Evolutionary conservation across 2,329 filamentous ascomycete species (phyloP).

Genomic region (Setomelanomma holmii): DNA sequence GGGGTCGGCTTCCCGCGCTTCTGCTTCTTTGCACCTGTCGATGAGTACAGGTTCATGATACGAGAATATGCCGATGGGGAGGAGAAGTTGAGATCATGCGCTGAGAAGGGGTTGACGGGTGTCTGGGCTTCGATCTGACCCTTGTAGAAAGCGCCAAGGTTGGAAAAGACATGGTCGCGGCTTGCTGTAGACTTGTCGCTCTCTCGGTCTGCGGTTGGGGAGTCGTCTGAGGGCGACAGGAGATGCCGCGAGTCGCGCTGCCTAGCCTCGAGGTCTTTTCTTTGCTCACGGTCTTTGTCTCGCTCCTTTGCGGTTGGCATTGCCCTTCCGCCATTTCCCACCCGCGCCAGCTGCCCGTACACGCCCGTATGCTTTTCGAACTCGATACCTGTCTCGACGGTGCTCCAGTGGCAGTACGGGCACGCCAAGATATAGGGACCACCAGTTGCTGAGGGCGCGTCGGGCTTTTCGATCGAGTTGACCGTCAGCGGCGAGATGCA

Average conservation of each 20-base stretch:
- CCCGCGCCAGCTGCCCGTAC: conserved; percentile 75
- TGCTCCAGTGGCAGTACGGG: conserved; percentile 92
- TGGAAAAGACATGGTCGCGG: conserved; percentile 74
- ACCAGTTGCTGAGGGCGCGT: conserved; percentile 31
- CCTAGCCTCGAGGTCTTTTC: conserved; percentile 35
- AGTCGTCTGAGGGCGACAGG: conserved; percentile 26
- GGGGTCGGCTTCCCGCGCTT: conserved; percentile 68
- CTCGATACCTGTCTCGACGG: conserved; percentile 84
- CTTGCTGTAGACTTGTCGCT: conserved; percentile 53
- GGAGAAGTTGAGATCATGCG: conserved; percentile 62
- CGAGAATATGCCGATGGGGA: conserved; percentile 84
- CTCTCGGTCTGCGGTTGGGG: conserved; percentile 12
- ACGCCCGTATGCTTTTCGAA: conserved; percentile 92
- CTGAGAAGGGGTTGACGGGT: conserved; percentile 58
- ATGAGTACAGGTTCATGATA: conserved; percentile 90
- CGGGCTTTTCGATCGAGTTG: conserved; percentile 68
- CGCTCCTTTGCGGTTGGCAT: conserved; percentile 50
- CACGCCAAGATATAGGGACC: conserved; percentile 82
- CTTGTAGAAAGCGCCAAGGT: conserved; percentile 82
- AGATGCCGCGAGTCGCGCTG: conserved; percentile 25
- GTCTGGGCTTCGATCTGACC: conserved; percentile 68
- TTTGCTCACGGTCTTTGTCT: conserved; percentile 49
- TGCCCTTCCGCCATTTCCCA: conserved; percentile 61
- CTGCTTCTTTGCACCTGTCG: conserved; percentile 59
- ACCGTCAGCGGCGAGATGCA: conserved; percentile 83